Base-by-base conservation (phyloP, 2,329 filamentous ascomycete species). In the Exutisphaerella laricina region DNA sequence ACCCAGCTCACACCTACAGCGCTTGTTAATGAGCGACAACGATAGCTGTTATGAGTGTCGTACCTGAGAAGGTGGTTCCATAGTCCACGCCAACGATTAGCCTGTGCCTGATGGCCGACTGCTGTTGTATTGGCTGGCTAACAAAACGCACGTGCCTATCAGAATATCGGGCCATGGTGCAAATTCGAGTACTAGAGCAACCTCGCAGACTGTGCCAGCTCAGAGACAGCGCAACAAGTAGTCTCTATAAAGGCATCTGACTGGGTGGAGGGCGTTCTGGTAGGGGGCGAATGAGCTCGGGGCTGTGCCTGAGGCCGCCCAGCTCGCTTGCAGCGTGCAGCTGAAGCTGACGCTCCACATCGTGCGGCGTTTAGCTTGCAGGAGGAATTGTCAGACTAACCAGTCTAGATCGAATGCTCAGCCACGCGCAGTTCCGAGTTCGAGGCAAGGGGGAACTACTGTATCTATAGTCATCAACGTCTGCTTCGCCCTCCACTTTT, bases 51-150 rank as follows among this genome's bases (percentile, higher is more conserved):
- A 36, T 17, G 4, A n/a, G 14, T n/a, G 3, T 46, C 4, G 7
- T 23, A 50, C 36, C 41, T 16, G 40, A 41, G 22, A 35, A 40
- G 16, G 33, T 39, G 16, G 31, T 50, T 20, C 44, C 48, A 31
- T 48, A 50, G 31, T 50, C 48, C 4, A 50, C 29, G 2, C 48
- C 48, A 10, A 50, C 45, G 13, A 48, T 48, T 18, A 50, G 32
- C 18, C 48, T 31, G 22, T 50, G 45, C 10, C 48, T 41, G 33
- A 17, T 35, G 20, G 9, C 17, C 20, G 21, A 20, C 20, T 35
- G 33, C 20, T 17, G 20, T n/a, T 22, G 20, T 20, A 18, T 21
- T 8, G 26, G 22, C 10, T 12, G 7, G 9, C 14, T 21, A 35
- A 17, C 13, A n/a, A 35, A 35, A 20, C 17, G 14, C 5, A 35